A percentile compares a stretch with the other conserved stretches of the same genome.
These are phyloP conservation scores for Jacaranda copaia DNA, from an alignment of 257 asterid genomes.

Conservation along the genomic window DNA sequence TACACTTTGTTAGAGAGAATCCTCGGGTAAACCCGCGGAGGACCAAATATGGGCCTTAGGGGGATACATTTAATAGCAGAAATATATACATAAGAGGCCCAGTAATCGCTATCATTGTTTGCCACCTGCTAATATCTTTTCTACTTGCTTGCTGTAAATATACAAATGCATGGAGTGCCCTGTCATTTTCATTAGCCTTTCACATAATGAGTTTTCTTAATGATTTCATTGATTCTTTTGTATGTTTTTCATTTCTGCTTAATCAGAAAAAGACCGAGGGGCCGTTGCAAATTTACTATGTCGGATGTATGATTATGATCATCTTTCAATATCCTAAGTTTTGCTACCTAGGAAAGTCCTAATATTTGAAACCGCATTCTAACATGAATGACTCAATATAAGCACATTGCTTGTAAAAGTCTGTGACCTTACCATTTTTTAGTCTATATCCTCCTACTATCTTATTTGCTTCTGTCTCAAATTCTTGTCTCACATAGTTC, in stretches of 20 bases:
- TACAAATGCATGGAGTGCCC: slow-evolving; percentile 52
- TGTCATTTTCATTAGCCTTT: slow-evolving; percentile 50
- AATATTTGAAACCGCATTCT: too few species aligned
- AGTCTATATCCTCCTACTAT: too few species aligned
- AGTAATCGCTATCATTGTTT: slow-evolving; percentile 48
- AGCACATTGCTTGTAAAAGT: too few species aligned
- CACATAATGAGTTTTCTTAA: background rate
- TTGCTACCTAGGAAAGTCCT: too few species aligned
- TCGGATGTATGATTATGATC: too few species aligned
- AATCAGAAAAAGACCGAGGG: too few species aligned
- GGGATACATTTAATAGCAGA: slow-evolving; percentile 7
- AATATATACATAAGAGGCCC: slow-evolving; percentile 37
- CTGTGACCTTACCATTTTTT: too few species aligned
- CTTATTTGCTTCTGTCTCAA: background rate
- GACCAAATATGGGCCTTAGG: slow-evolving; percentile 35
- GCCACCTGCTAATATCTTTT: slow-evolving; percentile 51
- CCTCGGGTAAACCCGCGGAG: background rate
- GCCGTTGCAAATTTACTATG: too few species aligned
- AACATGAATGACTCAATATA: too few species aligned
- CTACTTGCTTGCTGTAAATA: slow-evolving; percentile 32
- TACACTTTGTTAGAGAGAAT: slow-evolving; percentile 8
- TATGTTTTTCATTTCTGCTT: background rate
- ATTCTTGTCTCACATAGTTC: background rate
- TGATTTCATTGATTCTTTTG: background rate
- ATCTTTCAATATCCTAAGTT: too few species aligned